A percentile compares a stretch with the other conserved stretches of the same genome.
Conservation (phyloP, 805 yeast genomes). For the Blastobotrys parvus region DNA sequence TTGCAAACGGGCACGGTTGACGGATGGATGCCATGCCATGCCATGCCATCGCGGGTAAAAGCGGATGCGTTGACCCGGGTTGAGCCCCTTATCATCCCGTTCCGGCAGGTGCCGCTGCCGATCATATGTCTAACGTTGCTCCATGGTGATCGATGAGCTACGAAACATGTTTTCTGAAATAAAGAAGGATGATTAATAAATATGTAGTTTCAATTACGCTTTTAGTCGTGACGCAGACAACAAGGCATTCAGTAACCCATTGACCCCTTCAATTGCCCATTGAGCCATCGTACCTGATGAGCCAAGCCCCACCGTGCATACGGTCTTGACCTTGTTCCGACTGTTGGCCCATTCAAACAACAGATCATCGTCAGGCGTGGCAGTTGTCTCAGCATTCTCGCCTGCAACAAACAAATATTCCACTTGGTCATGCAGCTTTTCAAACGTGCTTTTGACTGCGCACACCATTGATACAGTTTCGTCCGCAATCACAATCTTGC, state of each 20-base stretch:
- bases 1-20: no score
- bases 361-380: conserved; percentile 24
- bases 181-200: no score
- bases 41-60: no score
- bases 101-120: no score
- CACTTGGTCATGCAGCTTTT: conserved; percentile 7
- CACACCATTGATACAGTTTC: conserved; percentile 39
- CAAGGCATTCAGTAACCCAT: conserved; percentile 24
- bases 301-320: conserved; percentile 25
- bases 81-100: no score
- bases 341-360: conserved; percentile 24
- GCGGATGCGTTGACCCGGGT: no score
- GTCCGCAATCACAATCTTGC: conserved; percentile 65
- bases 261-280: conserved; percentile 27
- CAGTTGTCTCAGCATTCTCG: conserved; percentile 12
- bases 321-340: conserved; percentile 7
- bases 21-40: no score
- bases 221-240: conserved; percentile 8
- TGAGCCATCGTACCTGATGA: conserved; percentile 24
- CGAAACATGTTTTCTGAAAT: no score
- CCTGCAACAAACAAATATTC: conserved; percentile 21
- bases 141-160: no score
- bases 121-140: no score
- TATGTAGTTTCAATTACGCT: no score
- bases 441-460: conserved; percentile 34